These are phyloP conservation scores for Asclepias syriaca DNA, from an alignment of 257 asterid genomes.

Conservation along the genomic window DNA sequence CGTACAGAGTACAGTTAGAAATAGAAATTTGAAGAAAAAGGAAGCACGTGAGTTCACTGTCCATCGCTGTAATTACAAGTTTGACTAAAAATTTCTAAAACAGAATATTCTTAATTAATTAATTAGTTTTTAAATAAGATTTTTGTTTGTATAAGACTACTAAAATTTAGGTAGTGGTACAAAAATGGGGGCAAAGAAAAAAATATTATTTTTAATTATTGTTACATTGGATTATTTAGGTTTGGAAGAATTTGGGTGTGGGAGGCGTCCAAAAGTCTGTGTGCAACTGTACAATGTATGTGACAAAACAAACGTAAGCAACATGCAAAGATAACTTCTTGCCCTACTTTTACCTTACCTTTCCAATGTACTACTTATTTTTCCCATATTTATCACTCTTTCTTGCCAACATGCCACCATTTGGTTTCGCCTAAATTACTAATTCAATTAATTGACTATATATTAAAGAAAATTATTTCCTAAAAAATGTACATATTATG, in stretches of 20 bases:
- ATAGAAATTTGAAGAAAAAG: not conserved
- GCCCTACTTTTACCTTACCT: not conserved
- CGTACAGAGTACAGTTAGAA: not conserved
- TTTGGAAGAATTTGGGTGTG: not conserved
- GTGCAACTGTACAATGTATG: not conserved
- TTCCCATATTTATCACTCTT: not conserved
- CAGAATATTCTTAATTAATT: not conserved
- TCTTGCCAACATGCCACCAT: not conserved
- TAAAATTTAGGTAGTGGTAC: no score
- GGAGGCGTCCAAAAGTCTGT: not conserved
- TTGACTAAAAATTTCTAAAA: not conserved
- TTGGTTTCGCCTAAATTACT: no score
- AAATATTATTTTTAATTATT: no score
- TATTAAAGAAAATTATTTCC: no score
- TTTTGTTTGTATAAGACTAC: not conserved
- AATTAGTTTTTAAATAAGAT: not conserved
- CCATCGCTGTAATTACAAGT: no score
- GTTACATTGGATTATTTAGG: no score
- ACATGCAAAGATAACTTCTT: slow-evolving; percentile 20
- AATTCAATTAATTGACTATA: no score
- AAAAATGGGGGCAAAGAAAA: no score
- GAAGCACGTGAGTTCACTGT: slow-evolving; percentile 4
- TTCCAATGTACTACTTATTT: not conserved
- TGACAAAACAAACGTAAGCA: slow-evolving; percentile 16
- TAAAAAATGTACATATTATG: no score